A percentile compares a stretch with the other conserved stretches of the same genome.
Conservation (phyloP, 306 rosid genomes). For the Vigna radiata region DNA sequence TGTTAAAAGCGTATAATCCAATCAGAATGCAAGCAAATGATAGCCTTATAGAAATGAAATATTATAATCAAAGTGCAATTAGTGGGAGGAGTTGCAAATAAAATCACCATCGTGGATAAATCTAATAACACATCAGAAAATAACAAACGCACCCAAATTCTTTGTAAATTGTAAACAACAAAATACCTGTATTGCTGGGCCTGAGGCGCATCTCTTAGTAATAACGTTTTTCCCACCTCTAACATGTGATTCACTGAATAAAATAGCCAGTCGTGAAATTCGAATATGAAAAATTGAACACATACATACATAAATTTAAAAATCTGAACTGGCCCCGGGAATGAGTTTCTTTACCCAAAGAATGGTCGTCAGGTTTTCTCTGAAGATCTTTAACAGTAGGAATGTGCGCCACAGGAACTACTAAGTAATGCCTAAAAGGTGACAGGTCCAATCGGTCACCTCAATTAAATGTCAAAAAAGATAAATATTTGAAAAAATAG, state of each 20-base stretch:
- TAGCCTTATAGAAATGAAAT: no score
- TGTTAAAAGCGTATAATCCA: background rate
- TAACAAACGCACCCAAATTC: background rate
- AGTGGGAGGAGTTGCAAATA: constrained; percentile 17
- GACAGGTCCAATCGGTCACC: constrained; percentile 19
- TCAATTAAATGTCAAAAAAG: background rate
- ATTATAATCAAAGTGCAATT: background rate
- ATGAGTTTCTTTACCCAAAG: constrained; percentile 61
- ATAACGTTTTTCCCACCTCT: constrained; percentile 67
- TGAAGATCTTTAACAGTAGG: constrained; percentile 68
- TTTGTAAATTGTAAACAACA: background rate
- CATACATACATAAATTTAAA: background rate
- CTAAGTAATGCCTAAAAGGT: constrained; percentile 78
- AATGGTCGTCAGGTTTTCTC: constrained; percentile 60
- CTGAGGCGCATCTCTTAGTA: constrained; percentile 72
- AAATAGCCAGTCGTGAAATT: constrained; percentile 32
- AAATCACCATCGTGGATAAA: constrained; percentile 14
- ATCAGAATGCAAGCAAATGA: constrained; percentile 9
- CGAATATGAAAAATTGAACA: background rate
- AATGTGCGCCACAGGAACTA: constrained; percentile 71
- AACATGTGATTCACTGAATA: constrained; percentile 75
- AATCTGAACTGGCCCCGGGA: constrained; percentile 11
- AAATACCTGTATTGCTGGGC: constrained; percentile 63
- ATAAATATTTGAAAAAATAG: background rate
- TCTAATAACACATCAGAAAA: constrained; percentile 24